Base-by-base conservation (phyloP, 75 land plant species). In the Cunninghamia lanceolata region DNA sequence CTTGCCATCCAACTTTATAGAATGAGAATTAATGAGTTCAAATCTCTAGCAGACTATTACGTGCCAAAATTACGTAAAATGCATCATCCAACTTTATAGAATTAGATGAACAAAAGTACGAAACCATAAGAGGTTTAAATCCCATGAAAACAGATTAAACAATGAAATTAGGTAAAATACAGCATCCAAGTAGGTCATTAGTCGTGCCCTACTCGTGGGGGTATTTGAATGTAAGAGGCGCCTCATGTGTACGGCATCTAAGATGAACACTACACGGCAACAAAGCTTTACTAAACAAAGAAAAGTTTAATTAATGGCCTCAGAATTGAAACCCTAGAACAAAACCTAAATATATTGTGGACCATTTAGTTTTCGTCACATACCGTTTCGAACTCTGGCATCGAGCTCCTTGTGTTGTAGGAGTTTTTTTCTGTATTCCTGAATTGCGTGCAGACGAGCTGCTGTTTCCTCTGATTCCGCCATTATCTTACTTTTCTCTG, bases 361-460 rank as follows among this genome's bases (percentile, higher is more conserved):
- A 9, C 54, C 45, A 84, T n/a, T 46, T 2, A 14, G 13, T 75
- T 21, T 39, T 28, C 34, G 32, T 75, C n/a, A 39, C 86, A 42
- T 59, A 95, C 96, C 84, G 42, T 91, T 85, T 21, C 94, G 88
- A 38, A 90, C 90, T 56, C 97, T 84, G 83, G 95, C 85, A 10
- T 96, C 95, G 80, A 93, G 91, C 83, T 96, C 98, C 86, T 95
- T 93, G 83, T 91, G 94, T 73, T 88, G 92, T 28, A 96, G 83
- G 45, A 93, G 92, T 86, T 95, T 96, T 90, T 92, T 95, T 15
- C 98, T 94, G 87, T 95, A 93, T n/a, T 95, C 97, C 8, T 83
- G 30, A 13, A 88, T 73, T 28, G 90, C 95, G 1, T 40, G 90
- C 59, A 88, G 86, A 42, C 93, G 95, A 13, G 89, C 90, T 0